phyloP scores from a whole-genome alignment of 768 basidiomycete species.

The Gymnopilus dilepis region DNA sequence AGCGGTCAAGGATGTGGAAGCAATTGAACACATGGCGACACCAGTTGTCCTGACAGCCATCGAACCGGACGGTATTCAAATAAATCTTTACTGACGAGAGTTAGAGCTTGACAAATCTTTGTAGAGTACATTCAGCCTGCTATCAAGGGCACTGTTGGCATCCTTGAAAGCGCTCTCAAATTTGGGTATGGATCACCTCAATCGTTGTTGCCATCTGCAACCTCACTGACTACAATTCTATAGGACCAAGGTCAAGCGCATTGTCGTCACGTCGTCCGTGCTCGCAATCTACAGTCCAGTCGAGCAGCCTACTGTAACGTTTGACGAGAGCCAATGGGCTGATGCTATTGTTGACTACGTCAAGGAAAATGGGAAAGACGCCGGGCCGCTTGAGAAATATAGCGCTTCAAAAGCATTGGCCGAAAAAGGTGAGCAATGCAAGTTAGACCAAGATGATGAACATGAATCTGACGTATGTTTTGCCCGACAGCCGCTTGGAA shows the following conservation, averaged over 20 bases:
- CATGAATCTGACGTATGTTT: neutral
- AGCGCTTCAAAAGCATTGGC: slow-evolving; percentile 68
- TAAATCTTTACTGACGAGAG: neutral
- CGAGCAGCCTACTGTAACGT: neutral
- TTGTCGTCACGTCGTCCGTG: slow-evolving; percentile 68
- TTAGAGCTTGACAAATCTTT: neutral
- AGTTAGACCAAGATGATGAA: neutral
- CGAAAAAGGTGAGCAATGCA: slow-evolving; percentile 52
- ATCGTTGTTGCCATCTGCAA: slow-evolving; percentile 12
- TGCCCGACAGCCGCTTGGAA: slow-evolving; percentile 45
- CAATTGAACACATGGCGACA: slow-evolving; percentile 71
- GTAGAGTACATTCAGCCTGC: slow-evolving; percentile 76
- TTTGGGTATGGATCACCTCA: neutral
- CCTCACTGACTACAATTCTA: neutral
- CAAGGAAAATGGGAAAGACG: slow-evolving; percentile 47
- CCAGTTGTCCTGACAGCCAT: slow-evolving; percentile 55
- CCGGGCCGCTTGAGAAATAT: slow-evolving; percentile 46
- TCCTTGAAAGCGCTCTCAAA: slow-evolving; percentile 58
- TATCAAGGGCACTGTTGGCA: slow-evolving; percentile 68
- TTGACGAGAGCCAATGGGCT: slow-evolving; percentile 67
- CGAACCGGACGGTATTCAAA: slow-evolving; percentile 41
- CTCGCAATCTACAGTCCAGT: slow-evolving; percentile 1
- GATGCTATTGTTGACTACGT: slow-evolving; percentile 47
- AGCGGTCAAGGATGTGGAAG: slow-evolving; percentile 77
- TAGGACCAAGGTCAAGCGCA: slow-evolving; percentile 52